Percentiles rank a stretch among this genome's conserved stretches.
phyloP scores from a whole-genome alignment of 768 basidiomycete genomes.

The Boletus tylopilopsis region DNA sequence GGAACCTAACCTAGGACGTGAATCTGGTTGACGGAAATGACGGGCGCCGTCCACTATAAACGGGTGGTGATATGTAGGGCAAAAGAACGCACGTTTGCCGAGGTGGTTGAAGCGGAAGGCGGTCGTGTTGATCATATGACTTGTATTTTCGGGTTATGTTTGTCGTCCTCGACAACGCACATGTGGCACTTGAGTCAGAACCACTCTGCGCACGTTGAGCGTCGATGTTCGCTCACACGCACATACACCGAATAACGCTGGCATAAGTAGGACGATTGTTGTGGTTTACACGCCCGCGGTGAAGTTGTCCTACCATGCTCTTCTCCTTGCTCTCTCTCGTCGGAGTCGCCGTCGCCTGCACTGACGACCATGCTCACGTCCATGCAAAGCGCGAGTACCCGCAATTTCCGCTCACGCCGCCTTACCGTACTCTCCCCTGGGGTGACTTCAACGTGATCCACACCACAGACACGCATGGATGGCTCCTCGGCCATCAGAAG shows the following conservation, averaged over 20 bases:
- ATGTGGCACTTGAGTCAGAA: too few species aligned
- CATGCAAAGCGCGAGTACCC: conserved; percentile 38
- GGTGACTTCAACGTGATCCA: conserved; percentile 86
- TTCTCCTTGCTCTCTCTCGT: conserved; percentile 16
- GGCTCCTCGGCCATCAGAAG: conserved; percentile 85
- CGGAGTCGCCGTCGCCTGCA: conserved; percentile 21
- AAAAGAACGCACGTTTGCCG: not conserved
- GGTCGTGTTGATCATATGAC: too few species aligned
- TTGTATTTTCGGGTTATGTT: not conserved
- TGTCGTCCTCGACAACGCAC: too few species aligned
- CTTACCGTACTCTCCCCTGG: conserved; percentile 72
- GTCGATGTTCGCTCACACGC: too few species aligned
- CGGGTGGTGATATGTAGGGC: too few species aligned
- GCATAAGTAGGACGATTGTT: conserved; percentile 1
- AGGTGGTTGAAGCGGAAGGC: not conserved
- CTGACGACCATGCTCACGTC: conserved; percentile 29
- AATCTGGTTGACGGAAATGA: too few species aligned
- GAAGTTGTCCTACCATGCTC: conserved; percentile 6
- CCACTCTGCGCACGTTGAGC: too few species aligned
- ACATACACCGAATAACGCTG: too few species aligned
- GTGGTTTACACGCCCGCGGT: not conserved
- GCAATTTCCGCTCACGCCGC: conserved; percentile 44
- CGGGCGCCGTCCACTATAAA: too few species aligned
- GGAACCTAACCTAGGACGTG: too few species aligned
- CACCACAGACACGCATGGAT: conserved; percentile 82